Evolutionary conservation across 164 flowering plant genomes (phyloP).

Genomic region (Magnolia officinalis): DNA sequence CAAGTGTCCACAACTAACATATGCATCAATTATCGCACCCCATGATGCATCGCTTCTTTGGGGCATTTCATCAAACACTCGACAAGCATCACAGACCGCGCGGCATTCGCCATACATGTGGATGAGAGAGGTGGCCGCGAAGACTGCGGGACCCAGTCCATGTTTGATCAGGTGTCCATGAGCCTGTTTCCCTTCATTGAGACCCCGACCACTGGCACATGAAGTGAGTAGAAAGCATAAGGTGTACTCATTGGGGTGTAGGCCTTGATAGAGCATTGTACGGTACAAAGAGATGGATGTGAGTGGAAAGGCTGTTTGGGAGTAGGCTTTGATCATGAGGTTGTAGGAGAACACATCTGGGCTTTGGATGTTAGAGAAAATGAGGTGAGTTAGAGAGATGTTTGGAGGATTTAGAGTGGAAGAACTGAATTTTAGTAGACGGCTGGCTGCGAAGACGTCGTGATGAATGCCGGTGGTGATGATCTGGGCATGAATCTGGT

Average conservation of each 20-base stretch:
- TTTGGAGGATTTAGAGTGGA: conserved; percentile 8
- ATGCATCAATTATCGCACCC: conserved; percentile 16
- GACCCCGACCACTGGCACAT: conserved; percentile 14
- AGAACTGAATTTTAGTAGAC: conserved; percentile 15
- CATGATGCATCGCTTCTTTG: conserved; percentile 17
- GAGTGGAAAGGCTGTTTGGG: conserved; percentile 7
- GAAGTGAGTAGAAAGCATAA: conserved; percentile 23
- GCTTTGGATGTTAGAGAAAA: conserved; percentile 16
- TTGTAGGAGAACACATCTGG: conserved; percentile 24
- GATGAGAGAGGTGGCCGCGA: conserved; percentile 15
- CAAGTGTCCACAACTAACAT: conserved; percentile 5
- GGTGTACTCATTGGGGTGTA: conserved; percentile 23
- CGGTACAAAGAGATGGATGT: conserved; percentile 11
- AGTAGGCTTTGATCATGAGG: conserved; percentile 15
- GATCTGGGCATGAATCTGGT: conserved; percentile 22
- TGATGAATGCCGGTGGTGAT: conserved; percentile 13
- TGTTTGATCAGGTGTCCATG: conserved; percentile 20
- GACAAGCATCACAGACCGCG: not conserved
- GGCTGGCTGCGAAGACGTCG: conserved; percentile 15
- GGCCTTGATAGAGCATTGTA: conserved; percentile 13
- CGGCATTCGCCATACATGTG: conserved; percentile 20
- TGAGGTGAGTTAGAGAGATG: conserved; percentile 9
- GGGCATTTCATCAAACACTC: conserved; percentile 17
- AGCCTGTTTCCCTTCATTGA: conserved; percentile 16
- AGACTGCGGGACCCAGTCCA: conserved; percentile 8